Percentiles rank a stretch among this genome's conserved stretches.
Evolutionary conservation across 805 yeast species (phyloP).

Genomic region (Candida loeiensis): DNA sequence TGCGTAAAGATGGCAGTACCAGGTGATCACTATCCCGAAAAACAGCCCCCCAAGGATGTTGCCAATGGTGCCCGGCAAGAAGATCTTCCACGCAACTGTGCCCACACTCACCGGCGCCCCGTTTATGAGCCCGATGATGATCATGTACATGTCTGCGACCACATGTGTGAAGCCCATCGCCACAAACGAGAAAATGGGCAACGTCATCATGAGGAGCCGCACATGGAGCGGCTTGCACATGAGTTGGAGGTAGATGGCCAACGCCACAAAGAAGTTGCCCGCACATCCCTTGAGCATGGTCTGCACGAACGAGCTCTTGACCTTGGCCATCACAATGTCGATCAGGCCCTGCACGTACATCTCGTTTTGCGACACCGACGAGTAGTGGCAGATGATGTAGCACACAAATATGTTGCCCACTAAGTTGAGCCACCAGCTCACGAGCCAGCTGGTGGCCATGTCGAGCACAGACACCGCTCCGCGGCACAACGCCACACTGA

Average conservation of each 20-base stretch:
- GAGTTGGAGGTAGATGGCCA: constrained; percentile 73
- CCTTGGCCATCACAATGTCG: constrained; percentile 43
- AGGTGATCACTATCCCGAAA: constrained; percentile 64
- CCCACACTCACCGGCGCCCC: constrained; percentile 64
- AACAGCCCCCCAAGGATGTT: constrained; percentile 75
- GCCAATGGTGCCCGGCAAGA: constrained; percentile 70
- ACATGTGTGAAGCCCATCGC: constrained; percentile 73
- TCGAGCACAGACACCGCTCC: constrained; percentile 69
- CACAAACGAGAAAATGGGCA: constrained; percentile 79
- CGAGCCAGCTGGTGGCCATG: constrained; percentile 58
- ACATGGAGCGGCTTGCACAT: constrained; percentile 81
- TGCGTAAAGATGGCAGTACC: constrained; percentile 67
- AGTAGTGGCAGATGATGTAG: constrained; percentile 57
- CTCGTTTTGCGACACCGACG: constrained; percentile 45
- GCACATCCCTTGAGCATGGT: constrained; percentile 69
- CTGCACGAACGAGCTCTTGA: constrained; percentile 49
- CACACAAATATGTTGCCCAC: constrained; percentile 63
- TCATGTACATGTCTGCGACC: constrained; percentile 76
- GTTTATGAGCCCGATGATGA: constrained; percentile 65
- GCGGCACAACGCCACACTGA: constrained; percentile 63
- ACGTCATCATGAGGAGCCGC: constrained; percentile 54
- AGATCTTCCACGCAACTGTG: constrained; percentile 64
- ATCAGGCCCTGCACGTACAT: constrained; percentile 47
- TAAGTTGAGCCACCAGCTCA: constrained; percentile 65
- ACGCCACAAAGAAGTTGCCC: constrained; percentile 72